A percentile compares a stretch with the other conserved stretches of the same genome.
Evolutionary conservation across 495 filamentous ascomycete genomes (phyloP).

Genomic region (Evansstolkia leycettana): DNA sequence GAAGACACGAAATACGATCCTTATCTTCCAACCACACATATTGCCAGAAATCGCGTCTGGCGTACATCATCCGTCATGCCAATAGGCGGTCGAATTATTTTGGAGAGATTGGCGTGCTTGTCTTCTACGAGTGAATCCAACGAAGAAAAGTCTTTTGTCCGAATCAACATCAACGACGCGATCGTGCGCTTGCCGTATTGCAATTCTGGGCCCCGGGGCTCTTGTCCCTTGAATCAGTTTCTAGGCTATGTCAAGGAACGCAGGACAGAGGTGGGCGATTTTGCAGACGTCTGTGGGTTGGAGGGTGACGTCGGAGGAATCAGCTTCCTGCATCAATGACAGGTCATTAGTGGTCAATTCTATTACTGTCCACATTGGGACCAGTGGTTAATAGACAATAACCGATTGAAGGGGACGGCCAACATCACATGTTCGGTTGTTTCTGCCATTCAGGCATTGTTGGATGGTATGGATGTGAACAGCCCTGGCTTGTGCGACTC

Average conservation of each 20-base stretch:
- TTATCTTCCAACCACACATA: conserved; percentile 31
- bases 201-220: conserved; percentile 35
- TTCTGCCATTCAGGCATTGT: no score
- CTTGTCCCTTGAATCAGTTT: conserved; percentile 38
- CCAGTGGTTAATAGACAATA: no score
- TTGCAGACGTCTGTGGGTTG: conserved; percentile 19
- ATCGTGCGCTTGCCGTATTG: conserved; percentile 41
- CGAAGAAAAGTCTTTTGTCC: conserved; percentile 24
- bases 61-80: conserved; percentile 42
- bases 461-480: no score
- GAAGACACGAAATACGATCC: conserved; percentile 22
- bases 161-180: conserved; percentile 47
- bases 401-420: no score
- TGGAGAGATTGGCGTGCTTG: conserved; percentile 40
- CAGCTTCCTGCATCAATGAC: conserved; percentile 15
- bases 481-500: no score
- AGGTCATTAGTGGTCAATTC: no score
- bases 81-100: conserved; percentile 45
- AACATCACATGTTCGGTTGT: no score
- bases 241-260: conserved; percentile 23
- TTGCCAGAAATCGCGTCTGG: conserved; percentile 33
- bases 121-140: conserved; percentile 1
- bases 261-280: conserved; percentile 17
- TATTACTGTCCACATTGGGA: no score
- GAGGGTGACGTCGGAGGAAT: conserved; percentile 15